A percentile compares a stretch with the other conserved stretches of the same genome.
Conservation (phyloP, 1,284 basidiomycete species). For the Volvariella surrecta region DNA sequence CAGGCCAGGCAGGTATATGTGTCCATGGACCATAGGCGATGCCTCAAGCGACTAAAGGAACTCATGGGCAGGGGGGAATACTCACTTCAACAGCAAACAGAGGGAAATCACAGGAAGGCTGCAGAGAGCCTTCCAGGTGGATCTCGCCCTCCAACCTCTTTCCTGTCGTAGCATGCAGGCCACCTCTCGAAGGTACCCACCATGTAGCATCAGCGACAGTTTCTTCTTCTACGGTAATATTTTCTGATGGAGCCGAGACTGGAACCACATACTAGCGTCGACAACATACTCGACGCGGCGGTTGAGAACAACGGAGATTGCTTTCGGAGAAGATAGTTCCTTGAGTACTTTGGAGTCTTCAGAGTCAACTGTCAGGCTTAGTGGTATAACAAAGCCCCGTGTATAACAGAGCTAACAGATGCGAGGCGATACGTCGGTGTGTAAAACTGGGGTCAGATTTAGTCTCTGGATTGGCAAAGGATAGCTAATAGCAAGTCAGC, state of each 20-base stretch:
- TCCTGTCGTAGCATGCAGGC: not conserved
- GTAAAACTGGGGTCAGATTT: not conserved
- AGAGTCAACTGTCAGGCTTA: not conserved
- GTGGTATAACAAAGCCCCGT: not conserved
- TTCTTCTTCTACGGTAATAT: not conserved
- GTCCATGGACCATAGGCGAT: no score
- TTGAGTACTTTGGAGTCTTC: not conserved
- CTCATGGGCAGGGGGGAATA: not conserved
- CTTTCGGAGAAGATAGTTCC: not conserved
- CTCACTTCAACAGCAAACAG: not conserved
- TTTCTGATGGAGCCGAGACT: not conserved
- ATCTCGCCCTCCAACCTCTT: not conserved
- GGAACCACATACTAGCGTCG: not conserved
- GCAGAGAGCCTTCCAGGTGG: not conserved
- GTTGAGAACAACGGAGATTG: not conserved
- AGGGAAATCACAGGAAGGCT: not conserved
- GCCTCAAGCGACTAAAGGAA: no score
- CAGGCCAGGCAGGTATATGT: no score
- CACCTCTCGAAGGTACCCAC: not conserved
- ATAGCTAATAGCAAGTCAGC: not conserved
- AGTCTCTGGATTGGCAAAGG: not conserved
- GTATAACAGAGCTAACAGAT: not conserved
- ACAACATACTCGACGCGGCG: not conserved
- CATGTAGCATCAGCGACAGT: not conserved
- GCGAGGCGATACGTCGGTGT: not conserved